Evolutionary conservation across 2,329 filamentous ascomycete species (phyloP).

Genomic region (Botryotinia globosa): DNA sequence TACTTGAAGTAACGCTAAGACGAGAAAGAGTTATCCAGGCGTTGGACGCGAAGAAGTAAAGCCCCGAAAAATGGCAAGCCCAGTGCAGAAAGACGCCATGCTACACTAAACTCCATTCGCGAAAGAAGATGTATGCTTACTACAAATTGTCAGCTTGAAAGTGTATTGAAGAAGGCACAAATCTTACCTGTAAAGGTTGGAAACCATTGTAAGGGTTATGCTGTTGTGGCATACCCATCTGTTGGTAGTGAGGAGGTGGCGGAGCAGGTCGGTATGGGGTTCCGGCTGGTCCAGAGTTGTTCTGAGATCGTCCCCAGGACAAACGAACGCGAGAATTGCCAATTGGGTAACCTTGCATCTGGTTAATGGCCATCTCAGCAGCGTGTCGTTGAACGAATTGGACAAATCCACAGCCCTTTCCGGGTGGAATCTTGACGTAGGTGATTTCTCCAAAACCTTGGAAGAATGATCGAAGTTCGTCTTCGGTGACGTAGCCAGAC

Average conservation of each 20-base stretch:
- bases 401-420: constrained; percentile 98
- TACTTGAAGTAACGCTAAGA: constrained; percentile 42
- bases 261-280: constrained; percentile 96
- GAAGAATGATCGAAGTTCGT: constrained; percentile 99
- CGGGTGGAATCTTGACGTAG: constrained; percentile 98
- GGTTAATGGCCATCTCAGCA: constrained; percentile 99
- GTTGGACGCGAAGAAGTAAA: constrained; percentile 40
- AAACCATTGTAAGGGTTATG: constrained; percentile 38
- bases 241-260: constrained; percentile 69
- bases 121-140: constrained; percentile 39
- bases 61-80: constrained; percentile 35
- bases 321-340: constrained; percentile 97
- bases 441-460: constrained; percentile 99
- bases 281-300: constrained; percentile 94
- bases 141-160: constrained; percentile 21
- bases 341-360: constrained; percentile 99
- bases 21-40: constrained; percentile 41
- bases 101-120: constrained; percentile 39
- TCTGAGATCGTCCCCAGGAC: constrained; percentile 97
- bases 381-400: constrained; percentile 99
- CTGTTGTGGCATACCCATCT: constrained; percentile 48
- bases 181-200: constrained; percentile 38
- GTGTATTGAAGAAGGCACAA: background rate
- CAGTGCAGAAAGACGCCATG: constrained; percentile 40
- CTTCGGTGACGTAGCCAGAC: constrained; percentile 96